Conservation (phyloP, 371 early-diverging fungal genomes). For the Mortierella sp. region DNA sequence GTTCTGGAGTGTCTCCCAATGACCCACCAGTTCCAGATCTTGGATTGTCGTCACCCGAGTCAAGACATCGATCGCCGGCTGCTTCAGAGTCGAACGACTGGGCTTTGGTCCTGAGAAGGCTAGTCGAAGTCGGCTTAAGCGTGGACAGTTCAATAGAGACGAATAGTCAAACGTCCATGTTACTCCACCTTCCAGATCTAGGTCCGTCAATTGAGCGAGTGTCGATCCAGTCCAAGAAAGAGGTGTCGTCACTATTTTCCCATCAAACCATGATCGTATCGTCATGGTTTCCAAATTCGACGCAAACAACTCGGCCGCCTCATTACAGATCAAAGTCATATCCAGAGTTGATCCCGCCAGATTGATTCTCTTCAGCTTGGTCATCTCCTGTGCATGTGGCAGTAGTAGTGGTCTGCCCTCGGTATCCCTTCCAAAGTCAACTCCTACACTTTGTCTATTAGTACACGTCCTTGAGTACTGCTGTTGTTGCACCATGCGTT, state of each 20-base stretch:
- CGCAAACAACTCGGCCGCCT: slow-evolving; percentile 36
- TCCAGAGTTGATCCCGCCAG: slow-evolving; percentile 33
- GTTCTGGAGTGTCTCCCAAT: slow-evolving; percentile 41
- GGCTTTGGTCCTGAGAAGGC: slow-evolving; percentile 50
- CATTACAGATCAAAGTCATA: slow-evolving; percentile 29
- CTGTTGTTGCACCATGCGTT: too few relatives aligned
- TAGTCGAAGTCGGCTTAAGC: slow-evolving; percentile 28
- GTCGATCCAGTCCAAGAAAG: slow-evolving; percentile 31
- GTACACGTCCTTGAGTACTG: too few relatives aligned
- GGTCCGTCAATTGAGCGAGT: slow-evolving; percentile 16
- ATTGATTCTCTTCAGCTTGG: slow-evolving; percentile 26
- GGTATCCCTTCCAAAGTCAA: too few relatives aligned
- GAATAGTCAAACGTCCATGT: slow-evolving; percentile 52
- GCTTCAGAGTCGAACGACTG: slow-evolving; percentile 36
- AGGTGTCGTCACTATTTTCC: slow-evolving; percentile 18
- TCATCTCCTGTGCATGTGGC: too few relatives aligned
- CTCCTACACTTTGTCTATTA: too few relatives aligned
- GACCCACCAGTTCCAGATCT: slow-evolving; percentile 44
- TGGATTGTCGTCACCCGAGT: slow-evolving; percentile 13
- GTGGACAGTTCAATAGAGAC: slow-evolving; percentile 31
- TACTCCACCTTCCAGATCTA: slow-evolving; percentile 47
- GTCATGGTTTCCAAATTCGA: slow-evolving; percentile 24
- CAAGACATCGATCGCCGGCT: slow-evolving; percentile 31
- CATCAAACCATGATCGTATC: slow-evolving; percentile 49
- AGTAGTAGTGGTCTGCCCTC: too few relatives aligned